Base-by-base conservation (phyloP, 2,329 filamentous ascomycete genomes). In the Chaetomiaceae sp. region DNA sequence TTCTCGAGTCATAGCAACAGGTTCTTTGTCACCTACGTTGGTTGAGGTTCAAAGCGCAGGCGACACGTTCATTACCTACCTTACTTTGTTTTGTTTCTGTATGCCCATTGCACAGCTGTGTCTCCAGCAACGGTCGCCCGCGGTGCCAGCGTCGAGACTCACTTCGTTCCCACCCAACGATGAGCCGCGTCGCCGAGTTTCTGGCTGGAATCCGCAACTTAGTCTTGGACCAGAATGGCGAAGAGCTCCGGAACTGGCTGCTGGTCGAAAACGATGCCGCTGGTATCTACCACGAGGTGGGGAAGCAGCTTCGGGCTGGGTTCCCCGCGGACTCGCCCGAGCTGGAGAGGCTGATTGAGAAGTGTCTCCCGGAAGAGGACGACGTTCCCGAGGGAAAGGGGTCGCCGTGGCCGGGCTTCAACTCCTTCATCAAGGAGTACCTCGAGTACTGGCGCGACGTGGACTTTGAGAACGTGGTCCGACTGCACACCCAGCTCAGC, bases 361-460 rank as follows among this genome's bases (percentile, higher is more conserved):
- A 72, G 37, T 69, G 76, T 10, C 71, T 91, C 1, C 82, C 83
- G 0, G 74, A 83, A 49, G 78, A 82, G 7, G 76, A 83, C 42
- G 75, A 84, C 34, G 75, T 79, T 2, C 70, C 73, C 0, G 79
- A 85, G 42, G 83, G 81, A 1, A 73, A 78, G 52, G 81, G 76
- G 34, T 76, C 83, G 7, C 73, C 76, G 0, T 95, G 88, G 88
- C 78, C 81, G 0, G 79, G 84, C 1, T 88, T 95, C 62, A 72
- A 84, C 40, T 76, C 80, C 2, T 94, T 95, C 60, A 79, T 94
- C 64, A 84, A 81, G 57, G 81, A 88, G 40, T 96, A 94, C 60
- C 73, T 95, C 53, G 71, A 77, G 36, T 95, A 90, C 58, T 79
- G 91, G 71, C 74, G 89, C 46, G 87, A 94, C 59, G 82, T 91